These are phyloP conservation scores for Fusarium sp. DNA, from an alignment of 2,329 filamentous ascomycete species.

Conservation along the genomic window DNA sequence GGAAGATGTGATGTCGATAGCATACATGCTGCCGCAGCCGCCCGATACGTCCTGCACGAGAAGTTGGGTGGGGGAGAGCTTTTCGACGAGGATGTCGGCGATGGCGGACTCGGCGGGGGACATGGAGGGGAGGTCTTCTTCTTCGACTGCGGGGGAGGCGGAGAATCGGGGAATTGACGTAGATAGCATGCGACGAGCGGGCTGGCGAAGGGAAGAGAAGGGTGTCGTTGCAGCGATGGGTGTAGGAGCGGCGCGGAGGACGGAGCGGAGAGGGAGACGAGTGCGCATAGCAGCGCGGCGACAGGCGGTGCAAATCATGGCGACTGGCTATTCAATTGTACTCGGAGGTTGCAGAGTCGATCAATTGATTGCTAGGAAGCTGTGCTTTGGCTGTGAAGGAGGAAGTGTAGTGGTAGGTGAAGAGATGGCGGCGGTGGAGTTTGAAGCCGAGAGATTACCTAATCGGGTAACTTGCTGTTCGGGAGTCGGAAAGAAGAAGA, in stretches of 20 bases:
- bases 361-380: constrained; percentile 18
- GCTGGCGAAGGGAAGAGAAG: constrained; percentile 13
- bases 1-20: constrained; percentile 81
- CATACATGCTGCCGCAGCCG: constrained; percentile 91
- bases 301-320: constrained; percentile 48
- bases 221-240: constrained; percentile 21
- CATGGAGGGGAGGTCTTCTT: constrained; percentile 51
- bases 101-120: constrained; percentile 71
- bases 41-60: constrained; percentile 86
- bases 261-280: constrained; percentile 27
- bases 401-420: background rate
- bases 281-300: constrained; percentile 47
- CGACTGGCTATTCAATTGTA: background rate
- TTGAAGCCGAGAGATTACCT: constrained; percentile 26
- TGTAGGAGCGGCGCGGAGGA: constrained; percentile 21
- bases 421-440: constrained; percentile 19
- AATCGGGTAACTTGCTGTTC: constrained; percentile 20
- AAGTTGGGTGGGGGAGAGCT: constrained; percentile 67
- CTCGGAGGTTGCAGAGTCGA: background rate
- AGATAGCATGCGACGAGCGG: constrained; percentile 26
- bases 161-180: constrained; percentile 19
- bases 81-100: constrained; percentile 67
- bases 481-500: background rate
- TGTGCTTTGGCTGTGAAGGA: background rate
- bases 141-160: constrained; percentile 23